phyloP scores from a whole-genome alignment of 2,329 filamentous ascomycete genomes.

The Botryotinia narcissicola region DNA sequence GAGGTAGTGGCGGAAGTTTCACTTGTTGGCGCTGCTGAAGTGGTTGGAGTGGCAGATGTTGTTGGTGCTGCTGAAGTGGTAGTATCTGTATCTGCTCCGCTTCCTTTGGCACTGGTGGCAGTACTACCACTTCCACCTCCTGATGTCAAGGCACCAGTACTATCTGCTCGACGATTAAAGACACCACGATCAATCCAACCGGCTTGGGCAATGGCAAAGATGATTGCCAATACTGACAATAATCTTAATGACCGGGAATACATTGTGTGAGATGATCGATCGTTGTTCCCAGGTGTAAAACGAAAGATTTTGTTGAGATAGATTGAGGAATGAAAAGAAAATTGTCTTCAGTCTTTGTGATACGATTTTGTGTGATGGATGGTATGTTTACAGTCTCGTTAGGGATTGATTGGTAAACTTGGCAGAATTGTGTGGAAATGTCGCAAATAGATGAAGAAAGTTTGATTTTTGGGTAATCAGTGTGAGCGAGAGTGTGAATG shows the following conservation, averaged over 20 bases:
- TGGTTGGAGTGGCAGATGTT: background rate
- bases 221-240: conserved; percentile 19
- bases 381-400: background rate
- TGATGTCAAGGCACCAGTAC: background rate
- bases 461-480: background rate
- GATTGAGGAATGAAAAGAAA: background rate
- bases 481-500: background rate
- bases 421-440: background rate
- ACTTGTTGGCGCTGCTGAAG: background rate
- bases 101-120: background rate
- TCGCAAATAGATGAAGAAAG: background rate
- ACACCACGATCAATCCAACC: conserved; percentile 27
- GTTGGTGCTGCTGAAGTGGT: background rate
- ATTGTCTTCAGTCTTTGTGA: background rate
- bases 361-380: background rate
- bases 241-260: conserved; percentile 11
- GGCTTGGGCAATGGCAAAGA: conserved; percentile 32
- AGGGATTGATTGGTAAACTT: background rate
- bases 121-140: background rate
- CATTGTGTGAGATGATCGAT: conserved; percentile 4
- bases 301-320: background rate
- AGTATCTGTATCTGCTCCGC: conserved; percentile 4
- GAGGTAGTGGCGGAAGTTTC: background rate
- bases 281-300: background rate
- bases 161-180: conserved; percentile 22